A percentile compares a stretch with the other conserved stretches of the same genome.
These are phyloP conservation scores for Diaporthe capsici DNA, from an alignment of 2,329 filamentous ascomycete genomes.

Conservation along the genomic window DNA sequence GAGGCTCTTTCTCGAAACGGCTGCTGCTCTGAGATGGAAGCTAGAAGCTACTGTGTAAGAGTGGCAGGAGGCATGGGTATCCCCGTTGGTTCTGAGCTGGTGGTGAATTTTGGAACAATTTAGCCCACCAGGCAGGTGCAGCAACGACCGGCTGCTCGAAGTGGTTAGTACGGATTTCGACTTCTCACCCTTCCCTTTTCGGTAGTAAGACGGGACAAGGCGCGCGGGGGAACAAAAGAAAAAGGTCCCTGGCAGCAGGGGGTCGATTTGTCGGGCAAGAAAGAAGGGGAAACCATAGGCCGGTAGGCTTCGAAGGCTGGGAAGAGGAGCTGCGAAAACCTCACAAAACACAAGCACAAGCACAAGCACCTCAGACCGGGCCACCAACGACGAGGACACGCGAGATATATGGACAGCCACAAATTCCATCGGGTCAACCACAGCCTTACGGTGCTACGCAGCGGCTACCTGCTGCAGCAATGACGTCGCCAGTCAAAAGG, in stretches of 20 bases:
- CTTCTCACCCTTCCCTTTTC: not conserved
- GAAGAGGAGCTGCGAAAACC: not conserved
- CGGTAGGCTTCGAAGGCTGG: not conserved
- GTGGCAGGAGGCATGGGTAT: not conserved
- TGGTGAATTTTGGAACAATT: slow-evolving; percentile 31
- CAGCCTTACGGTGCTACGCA: not conserved
- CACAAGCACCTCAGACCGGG: not conserved
- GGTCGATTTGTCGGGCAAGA: not conserved
- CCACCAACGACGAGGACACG: not conserved
- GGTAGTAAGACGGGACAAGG: not conserved
- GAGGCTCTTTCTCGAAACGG: not conserved
- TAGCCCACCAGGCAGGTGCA: slow-evolving; percentile 10
- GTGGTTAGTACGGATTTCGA: not conserved
- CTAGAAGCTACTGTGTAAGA: not conserved
- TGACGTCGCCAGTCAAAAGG: slow-evolving; percentile 11
- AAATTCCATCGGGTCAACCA: slow-evolving; percentile 13
- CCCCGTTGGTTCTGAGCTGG: not conserved
- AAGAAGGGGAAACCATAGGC: not conserved
- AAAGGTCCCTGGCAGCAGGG: slow-evolving; percentile 20
- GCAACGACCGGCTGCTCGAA: not conserved
- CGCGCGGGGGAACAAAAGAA: not conserved
- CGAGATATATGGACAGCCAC: slow-evolving; percentile 20
- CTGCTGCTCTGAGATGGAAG: not conserved
- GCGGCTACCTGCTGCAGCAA: not conserved
- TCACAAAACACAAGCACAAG: not conserved